Evolutionary conservation across 2,329 filamentous ascomycete species (phyloP), one percentile per base, ranked within the genome.

Genomic region (Canariomyces notabilis): DNA sequence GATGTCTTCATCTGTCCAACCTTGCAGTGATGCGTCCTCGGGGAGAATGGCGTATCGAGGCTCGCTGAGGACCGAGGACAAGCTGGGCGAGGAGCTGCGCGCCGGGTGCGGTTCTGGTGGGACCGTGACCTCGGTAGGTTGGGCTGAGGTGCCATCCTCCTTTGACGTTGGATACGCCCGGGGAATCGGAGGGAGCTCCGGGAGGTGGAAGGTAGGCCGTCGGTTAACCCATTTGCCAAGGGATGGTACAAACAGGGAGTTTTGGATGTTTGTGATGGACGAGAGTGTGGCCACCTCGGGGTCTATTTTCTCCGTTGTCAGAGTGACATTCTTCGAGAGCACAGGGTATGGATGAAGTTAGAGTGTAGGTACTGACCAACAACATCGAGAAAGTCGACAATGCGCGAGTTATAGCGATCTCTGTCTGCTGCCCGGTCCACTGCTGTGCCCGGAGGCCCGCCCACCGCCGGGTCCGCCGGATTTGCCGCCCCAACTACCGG

Each of bases 251-350:
- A 94, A 94, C 8, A 95, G 78, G 0, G 88, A 93, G 62, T 95
- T 95, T 59, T 94, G 88, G 16, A 95, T 83, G 59, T 95, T 95
- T 35, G 87, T 94, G 8, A 94, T 76, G 12, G 87, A 91, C 0
- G 87, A 88, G 3, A 95, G 70, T 0, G 88, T 88, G 29, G 87
- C 81, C 3, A 95, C 82, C 67, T 94, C 87, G 34, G 88, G 87
- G 58, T 94, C 88, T 89, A 53, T 38, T 3, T 6, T 3, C 22
- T 6, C 9, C 8, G 14, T 9, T 11, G 38, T 49, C 26, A 49
- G 37, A 7, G 7, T 15, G 18, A 19, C 14, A 14, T 33, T 23
- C 4, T 32, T 16, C 11, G 18, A 34, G 16, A 9, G 34, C 6
- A 15, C 9, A 38, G 21, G 14, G 15, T 6, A 9, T 29, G 26